phyloP scores from a whole-genome alignment of 2,329 filamentous ascomycete genomes.

The Talaromyces piceae region DNA sequence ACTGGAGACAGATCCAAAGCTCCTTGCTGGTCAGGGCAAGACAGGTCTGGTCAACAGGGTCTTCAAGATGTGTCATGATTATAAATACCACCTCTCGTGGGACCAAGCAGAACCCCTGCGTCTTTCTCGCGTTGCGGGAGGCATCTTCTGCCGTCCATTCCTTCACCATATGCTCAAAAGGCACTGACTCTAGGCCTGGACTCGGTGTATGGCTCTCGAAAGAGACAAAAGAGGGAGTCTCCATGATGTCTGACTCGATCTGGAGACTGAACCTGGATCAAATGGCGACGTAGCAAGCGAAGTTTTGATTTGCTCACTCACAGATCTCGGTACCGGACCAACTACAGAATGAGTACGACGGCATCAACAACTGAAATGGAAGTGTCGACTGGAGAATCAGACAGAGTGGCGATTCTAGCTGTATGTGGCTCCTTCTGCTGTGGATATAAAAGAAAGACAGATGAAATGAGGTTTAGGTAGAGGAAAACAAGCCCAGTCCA shows the following conservation, averaged over 20 bases:
- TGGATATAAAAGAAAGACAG: too few relatives aligned
- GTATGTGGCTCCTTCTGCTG: too few relatives aligned
- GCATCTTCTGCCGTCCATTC: background rate
- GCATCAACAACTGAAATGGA: too few relatives aligned
- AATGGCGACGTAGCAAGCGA: too few relatives aligned
- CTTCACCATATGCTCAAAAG: background rate
- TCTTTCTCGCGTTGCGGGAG: background rate
- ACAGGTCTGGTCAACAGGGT: background rate
- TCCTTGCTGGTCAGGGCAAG: background rate
- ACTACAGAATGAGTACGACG: too few relatives aligned
- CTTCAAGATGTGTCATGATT: background rate
- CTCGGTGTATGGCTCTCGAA: background rate
- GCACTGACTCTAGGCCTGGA: background rate
- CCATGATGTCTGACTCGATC: background rate
- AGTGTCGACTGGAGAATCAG: too few relatives aligned
- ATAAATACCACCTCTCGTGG: constrained; percentile 2
- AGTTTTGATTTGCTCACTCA: background rate
- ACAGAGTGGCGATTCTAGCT: too few relatives aligned
- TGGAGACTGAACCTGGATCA: background rate
- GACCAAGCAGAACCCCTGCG: background rate
- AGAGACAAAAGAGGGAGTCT: background rate
- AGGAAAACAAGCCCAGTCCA: too few relatives aligned
- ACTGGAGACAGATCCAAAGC: background rate
- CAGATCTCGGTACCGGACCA: background rate
- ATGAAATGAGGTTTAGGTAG: too few relatives aligned